These are phyloP conservation scores for Abelmoschus esculentus DNA, from an alignment of 345 rosid genomes.

Conservation along the genomic window DNA sequence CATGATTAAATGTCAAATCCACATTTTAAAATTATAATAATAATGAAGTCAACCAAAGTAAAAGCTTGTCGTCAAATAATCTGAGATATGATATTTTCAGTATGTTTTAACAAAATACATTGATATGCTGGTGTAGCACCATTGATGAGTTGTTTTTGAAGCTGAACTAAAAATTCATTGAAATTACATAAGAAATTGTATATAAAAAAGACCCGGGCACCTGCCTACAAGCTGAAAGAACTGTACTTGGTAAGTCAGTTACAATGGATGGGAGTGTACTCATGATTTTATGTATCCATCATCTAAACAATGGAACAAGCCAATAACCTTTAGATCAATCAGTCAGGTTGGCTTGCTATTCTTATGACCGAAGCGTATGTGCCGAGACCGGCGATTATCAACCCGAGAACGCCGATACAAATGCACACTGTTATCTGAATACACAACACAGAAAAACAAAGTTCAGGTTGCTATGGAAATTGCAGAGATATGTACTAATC, in stretches of 20 bases:
- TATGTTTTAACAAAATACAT: not conserved
- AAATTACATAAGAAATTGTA: no score
- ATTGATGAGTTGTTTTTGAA: not conserved
- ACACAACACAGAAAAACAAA: not conserved
- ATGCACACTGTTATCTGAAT: slow-evolving; percentile 50
- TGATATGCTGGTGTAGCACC: not conserved
- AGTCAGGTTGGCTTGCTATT: slow-evolving; percentile 30
- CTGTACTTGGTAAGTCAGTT: not conserved
- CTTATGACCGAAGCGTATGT: slow-evolving; percentile 58
- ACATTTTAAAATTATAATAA: no score
- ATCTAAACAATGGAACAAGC: not conserved
- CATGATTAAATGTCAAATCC: no score
- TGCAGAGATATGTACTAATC: not conserved
- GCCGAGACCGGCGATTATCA: slow-evolving; percentile 44
- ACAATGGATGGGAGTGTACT: not conserved
- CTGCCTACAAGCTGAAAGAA: not conserved
- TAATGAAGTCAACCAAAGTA: no score
- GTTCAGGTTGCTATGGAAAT: not conserved
- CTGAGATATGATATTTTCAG: no score
- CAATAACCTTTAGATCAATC: no score
- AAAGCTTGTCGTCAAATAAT: no score
- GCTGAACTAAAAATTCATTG: not conserved
- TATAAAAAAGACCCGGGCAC: no score
- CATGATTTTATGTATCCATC: not conserved
- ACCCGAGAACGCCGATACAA: slow-evolving; percentile 40